These are phyloP conservation scores for Aspergillus indologenus DNA, from an alignment of 495 filamentous ascomycete species.

Conservation along the genomic window DNA sequence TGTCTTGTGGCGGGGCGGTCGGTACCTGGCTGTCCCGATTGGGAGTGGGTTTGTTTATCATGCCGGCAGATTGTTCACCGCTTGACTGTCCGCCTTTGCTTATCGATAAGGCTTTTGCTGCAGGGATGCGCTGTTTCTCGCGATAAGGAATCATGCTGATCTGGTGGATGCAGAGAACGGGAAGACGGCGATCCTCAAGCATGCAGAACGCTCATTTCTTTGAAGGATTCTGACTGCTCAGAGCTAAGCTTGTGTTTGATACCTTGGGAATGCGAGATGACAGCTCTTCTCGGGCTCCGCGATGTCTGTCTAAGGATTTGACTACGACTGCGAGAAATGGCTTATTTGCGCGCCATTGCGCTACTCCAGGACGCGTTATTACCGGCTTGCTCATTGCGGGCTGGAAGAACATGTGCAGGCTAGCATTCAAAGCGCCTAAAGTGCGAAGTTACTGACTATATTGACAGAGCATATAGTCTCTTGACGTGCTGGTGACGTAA, in stretches of 20 bases:
- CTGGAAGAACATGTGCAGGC: too few relatives aligned
- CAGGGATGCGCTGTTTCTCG: not conserved
- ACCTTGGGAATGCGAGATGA: not conserved
- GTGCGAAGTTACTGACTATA: not conserved
- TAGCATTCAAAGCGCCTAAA: not conserved
- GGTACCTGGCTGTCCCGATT: not conserved
- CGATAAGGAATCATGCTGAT: not conserved
- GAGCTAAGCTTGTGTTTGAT: not conserved
- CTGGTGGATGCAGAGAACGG: not conserved
- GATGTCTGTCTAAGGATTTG: not conserved
- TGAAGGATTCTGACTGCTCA: too few relatives aligned
- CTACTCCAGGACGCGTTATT: too few relatives aligned
- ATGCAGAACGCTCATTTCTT: not conserved
- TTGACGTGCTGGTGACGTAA: constrained; percentile 4
- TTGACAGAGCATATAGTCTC: not conserved
- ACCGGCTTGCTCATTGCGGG: too few relatives aligned
- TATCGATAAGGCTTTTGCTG: not conserved
- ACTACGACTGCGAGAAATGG: not conserved
- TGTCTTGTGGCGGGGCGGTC: not conserved
- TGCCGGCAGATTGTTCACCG: not conserved
- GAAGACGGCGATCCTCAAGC: not conserved
- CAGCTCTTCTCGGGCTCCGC: not conserved
- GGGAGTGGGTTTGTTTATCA: not conserved
- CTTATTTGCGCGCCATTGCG: too few relatives aligned
- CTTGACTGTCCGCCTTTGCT: not conserved